Base-by-base conservation (phyloP, 2,329 filamentous ascomycete species). In the Lachnellula subtilissima region DNA sequence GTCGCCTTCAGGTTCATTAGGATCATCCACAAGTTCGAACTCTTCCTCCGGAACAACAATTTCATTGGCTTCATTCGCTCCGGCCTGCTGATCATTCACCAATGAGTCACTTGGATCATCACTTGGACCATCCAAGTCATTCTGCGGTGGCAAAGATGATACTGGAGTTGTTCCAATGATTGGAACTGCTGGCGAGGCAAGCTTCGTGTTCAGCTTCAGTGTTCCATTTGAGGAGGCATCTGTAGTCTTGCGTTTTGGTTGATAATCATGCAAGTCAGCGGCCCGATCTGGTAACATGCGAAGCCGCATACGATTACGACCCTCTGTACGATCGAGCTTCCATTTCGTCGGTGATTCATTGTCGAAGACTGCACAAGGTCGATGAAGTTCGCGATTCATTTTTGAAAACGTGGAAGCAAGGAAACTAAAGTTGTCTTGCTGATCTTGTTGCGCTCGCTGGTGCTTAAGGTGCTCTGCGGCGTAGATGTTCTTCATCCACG, bases 401-500 rank as follows among this genome's bases (percentile, higher is more conserved):
- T 87, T 91, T 5, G 82, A 81, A 69, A 94, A 91, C 0, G 86
- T 81, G 0, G 88, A 84, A 43, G 84, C 83, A 58, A 95, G 81
- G 68, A 91, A 97, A 1, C 81, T 79, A 56, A 89, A 81, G 66
- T 92, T 93, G 68, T 99, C 94, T 65, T 97, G 91, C 66, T 96
- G 90, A 66, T 99, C 95, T 71, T 99, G 94, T 53, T 91, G 75
- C 15, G 89, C 81, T 59, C 94, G 82, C 70, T 97, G 93, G 62
- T 96, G 87, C 70, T 96, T 97, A 68, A 93, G 83, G 62, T 94
- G 87, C 70, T 99, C 94, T 0, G 93, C 91, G 49, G 88, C 86
- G 71, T 93, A 94, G 42, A 99, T 96, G 65, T 96, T 97, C 65
- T 92, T 91, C 76, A 93, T 88, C 94, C 93, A 99, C 57, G 93